phyloP scores from a whole-genome alignment of 805 yeast genomes.

The Cyberlindnera euphorbiiphila region DNA sequence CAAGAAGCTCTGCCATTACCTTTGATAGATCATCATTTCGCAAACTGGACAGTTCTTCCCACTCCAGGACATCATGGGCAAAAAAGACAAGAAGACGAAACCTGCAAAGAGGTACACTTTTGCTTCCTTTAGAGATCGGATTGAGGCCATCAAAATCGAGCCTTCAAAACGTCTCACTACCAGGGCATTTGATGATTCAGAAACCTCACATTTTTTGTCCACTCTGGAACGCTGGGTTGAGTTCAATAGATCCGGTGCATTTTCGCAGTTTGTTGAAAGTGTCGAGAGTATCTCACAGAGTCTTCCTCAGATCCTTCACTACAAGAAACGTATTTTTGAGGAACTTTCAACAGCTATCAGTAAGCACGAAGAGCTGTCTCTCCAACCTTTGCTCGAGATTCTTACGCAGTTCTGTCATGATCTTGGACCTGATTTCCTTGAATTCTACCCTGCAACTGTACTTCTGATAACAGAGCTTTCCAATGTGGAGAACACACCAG shows the following conservation, averaged over 20 bases:
- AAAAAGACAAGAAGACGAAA: conserved; percentile 41
- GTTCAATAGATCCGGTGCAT: conserved; percentile 70
- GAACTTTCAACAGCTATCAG: conserved; percentile 44
- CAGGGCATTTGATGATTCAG: conserved; percentile 66
- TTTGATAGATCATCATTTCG: no score
- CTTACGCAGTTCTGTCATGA: conserved; percentile 87
- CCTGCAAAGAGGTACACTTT: conserved; percentile 53
- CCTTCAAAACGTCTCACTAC: conserved; percentile 55
- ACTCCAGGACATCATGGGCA: conserved; percentile 16
- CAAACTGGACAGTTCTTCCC: no score
- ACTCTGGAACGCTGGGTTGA: conserved; percentile 87
- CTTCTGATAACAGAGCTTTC: conserved; percentile 48
- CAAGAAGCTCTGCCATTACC: no score
- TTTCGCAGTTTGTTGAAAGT: conserved; percentile 56
- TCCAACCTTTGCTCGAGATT: conserved; percentile 78
- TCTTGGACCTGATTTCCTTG: conserved; percentile 85
- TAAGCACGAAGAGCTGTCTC: conserved; percentile 61
- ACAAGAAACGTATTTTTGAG: conserved; percentile 58
- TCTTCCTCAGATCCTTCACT: conserved; percentile 75
- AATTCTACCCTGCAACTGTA: conserved; percentile 56
- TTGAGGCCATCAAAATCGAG: conserved; percentile 80
- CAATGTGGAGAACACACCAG: conserved; percentile 42
- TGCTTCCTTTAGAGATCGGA: conserved; percentile 76
- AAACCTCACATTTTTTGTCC: conserved; percentile 72
- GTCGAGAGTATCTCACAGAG: conserved; percentile 58